Evolutionary conservation across 2,329 filamentous ascomycete genomes (phyloP).

Genomic region (Stachybotrys chlorohalonatus): DNA sequence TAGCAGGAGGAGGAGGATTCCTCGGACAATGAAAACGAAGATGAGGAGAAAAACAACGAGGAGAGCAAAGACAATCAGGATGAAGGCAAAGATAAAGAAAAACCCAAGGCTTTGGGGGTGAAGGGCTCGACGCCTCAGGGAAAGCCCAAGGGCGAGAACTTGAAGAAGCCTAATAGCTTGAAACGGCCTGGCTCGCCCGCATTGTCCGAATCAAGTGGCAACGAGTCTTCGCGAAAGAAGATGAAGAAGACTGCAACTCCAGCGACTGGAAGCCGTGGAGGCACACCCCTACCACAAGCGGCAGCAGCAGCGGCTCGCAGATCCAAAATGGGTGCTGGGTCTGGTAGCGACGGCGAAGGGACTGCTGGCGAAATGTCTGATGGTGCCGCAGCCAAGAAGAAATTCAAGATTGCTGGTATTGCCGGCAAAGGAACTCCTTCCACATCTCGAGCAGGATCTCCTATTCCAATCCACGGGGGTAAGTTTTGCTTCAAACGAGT

Average conservation of each 20-base stretch:
- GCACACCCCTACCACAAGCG: constrained; percentile 40
- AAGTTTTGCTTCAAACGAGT: constrained; percentile 10
- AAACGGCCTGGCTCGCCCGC: constrained; percentile 84
- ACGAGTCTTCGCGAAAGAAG: constrained; percentile 75
- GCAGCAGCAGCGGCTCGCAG: constrained; percentile 24
- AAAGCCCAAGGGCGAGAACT: constrained; percentile 30
- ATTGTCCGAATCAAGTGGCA: constrained; percentile 83
- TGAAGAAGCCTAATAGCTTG: constrained; percentile 51
- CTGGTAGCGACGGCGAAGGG: constrained; percentile 63
- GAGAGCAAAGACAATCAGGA: constrained; percentile 47
- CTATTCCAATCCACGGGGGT: constrained; percentile 33
- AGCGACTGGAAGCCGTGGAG: constrained; percentile 43
- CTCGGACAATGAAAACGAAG: constrained; percentile 26
- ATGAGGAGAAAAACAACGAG: constrained; percentile 34
- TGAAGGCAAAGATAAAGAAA: constrained; percentile 38
- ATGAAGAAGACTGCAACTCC: constrained; percentile 54
- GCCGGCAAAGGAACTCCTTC: constrained; percentile 42
- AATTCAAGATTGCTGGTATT: constrained; percentile 43
- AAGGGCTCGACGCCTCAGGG: constrained; percentile 37
- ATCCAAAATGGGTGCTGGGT: constrained; percentile 40
- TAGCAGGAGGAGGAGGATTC: constrained; percentile 38
- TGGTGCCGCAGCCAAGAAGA: constrained; percentile 38
- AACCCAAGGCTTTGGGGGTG: constrained; percentile 54
- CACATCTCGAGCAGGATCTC: constrained; percentile 55
- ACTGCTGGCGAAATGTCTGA: constrained; percentile 62